phyloP scores from a whole-genome alignment of 192 early-diverging fungal genomes.

The Linnemannia hyalina region DNA sequence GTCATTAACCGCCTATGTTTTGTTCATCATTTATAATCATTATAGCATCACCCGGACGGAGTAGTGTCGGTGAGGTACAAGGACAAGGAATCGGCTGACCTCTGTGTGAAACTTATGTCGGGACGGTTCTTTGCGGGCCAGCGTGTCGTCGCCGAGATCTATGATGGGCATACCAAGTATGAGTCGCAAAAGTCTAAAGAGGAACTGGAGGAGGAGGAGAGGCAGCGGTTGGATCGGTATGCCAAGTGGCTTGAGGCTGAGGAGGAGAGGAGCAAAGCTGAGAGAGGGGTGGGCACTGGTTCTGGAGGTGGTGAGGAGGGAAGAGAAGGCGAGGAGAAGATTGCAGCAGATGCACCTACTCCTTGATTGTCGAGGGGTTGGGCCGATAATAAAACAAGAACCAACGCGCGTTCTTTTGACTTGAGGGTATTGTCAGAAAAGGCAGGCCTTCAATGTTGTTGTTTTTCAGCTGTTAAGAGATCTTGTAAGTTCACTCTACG shows the following conservation, averaged over 20 bases:
- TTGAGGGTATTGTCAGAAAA: too few species aligned
- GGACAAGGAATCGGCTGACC: constrained; percentile 79
- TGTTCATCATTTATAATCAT: neutral
- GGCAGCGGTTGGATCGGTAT: constrained; percentile 85
- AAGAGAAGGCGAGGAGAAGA: neutral
- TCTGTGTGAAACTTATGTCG: constrained; percentile 91
- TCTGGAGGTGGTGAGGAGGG: neutral
- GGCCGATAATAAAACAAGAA: too few species aligned
- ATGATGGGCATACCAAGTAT: constrained; percentile 88
- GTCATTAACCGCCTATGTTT: too few species aligned
- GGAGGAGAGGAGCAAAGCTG: constrained; percentile 21
- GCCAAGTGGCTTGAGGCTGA: constrained; percentile 88
- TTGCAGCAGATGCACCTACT: constrained; percentile 38
- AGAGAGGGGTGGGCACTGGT: neutral
- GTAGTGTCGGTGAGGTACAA: constrained; percentile 92
- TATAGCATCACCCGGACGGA: constrained; percentile 81
- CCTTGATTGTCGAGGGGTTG: constrained; percentile 15
- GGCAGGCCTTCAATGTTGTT: too few species aligned
- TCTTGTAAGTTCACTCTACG: neutral
- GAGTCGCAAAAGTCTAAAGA: constrained; percentile 66
- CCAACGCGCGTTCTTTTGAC: too few species aligned
- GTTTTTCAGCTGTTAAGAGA: too few species aligned
- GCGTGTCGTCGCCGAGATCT: constrained; percentile 80
- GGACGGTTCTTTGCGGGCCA: constrained; percentile 92
- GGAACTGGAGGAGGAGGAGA: constrained; percentile 81